phyloP scores from a whole-genome alignment of 106 monocot genomes.

The Dendrobium officinale region DNA sequence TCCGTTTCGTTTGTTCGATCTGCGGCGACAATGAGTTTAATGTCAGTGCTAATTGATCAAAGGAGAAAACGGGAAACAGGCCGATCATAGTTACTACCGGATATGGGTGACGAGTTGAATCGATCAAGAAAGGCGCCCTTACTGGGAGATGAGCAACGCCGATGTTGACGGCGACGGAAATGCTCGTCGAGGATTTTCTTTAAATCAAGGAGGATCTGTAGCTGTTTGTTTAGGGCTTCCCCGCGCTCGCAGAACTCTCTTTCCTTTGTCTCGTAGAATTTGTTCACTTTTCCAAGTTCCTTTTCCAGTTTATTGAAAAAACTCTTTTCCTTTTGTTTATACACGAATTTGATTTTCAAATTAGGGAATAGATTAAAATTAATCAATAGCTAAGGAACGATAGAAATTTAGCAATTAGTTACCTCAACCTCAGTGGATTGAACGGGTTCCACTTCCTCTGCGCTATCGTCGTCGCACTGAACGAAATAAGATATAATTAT shows the following conservation, averaged over 20 bases:
- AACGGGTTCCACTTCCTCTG: conserved; percentile 49
- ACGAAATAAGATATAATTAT: background rate
- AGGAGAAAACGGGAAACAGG: background rate
- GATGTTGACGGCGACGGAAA: conserved; percentile 27
- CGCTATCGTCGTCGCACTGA: conserved; percentile 46
- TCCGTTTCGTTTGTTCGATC: background rate
- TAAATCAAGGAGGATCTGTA: conserved; percentile 71
- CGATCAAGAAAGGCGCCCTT: conserved; percentile 6
- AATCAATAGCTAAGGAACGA: background rate
- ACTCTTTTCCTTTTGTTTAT: conserved; percentile 37
- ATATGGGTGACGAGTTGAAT: conserved; percentile 21
- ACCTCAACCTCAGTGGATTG: conserved; percentile 69
- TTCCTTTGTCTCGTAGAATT: conserved; percentile 65
- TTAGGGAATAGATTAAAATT: background rate
- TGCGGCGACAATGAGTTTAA: background rate
- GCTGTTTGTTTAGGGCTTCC: conserved; percentile 69
- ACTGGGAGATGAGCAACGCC: conserved; percentile 1
- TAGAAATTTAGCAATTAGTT: background rate
- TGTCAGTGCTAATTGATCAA: background rate
- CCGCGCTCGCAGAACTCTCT: conserved; percentile 72
- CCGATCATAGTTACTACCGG: conserved; percentile 20
- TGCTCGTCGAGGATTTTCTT: conserved; percentile 66
- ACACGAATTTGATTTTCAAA: background rate
- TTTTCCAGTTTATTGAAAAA: conserved; percentile 69
- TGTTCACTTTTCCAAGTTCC: conserved; percentile 78